phyloP scores from a whole-genome alignment of 805 yeast species.

The Kodamaea kaohsiungensis region DNA sequence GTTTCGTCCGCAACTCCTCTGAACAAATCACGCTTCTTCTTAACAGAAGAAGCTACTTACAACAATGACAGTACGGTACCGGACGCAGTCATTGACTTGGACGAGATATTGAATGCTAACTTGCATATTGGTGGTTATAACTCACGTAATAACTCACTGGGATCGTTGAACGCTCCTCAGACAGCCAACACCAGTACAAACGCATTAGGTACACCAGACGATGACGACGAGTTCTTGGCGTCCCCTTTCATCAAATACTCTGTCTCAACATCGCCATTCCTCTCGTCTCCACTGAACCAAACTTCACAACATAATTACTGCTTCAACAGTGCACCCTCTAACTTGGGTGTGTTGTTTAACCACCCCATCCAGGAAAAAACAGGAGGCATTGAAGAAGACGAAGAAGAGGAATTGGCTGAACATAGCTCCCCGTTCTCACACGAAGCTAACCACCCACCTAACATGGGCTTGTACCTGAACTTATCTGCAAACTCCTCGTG shows the following conservation, averaged over 20 bases:
- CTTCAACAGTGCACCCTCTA: conserved; percentile 10
- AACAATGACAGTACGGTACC: conserved; percentile 31
- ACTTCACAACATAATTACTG: not conserved
- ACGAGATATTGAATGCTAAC: conserved; percentile 36
- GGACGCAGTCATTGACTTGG: conserved; percentile 42
- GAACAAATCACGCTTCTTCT: conserved; percentile 25
- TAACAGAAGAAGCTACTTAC: conserved; percentile 30
- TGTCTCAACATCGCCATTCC: conserved; percentile 17
- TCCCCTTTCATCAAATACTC: conserved; percentile 32
- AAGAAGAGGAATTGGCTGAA: conserved; percentile 12
- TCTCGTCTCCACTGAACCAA: not conserved
- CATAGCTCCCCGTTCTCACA: conserved; percentile 10
- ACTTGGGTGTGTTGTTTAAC: conserved; percentile 20
- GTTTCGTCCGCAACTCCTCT: conserved; percentile 14
- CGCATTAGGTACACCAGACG: conserved; percentile 12
- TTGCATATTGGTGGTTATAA: conserved; percentile 25
- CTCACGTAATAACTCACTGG: conserved; percentile 8
- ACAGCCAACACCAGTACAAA: not conserved
- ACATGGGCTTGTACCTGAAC: conserved; percentile 11
- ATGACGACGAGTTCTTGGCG: conserved; percentile 30
- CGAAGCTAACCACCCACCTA: not conserved
- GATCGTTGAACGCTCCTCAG: conserved; percentile 2
- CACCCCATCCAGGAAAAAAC: conserved; percentile 33
- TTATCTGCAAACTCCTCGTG: conserved; percentile 36
- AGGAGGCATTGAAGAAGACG: conserved; percentile 21